Percentiles rank a stretch among this genome's conserved stretches.
These are phyloP conservation scores for Cercospora sesami DNA, from an alignment of 2,329 filamentous ascomycete species.

Conservation along the genomic window DNA sequence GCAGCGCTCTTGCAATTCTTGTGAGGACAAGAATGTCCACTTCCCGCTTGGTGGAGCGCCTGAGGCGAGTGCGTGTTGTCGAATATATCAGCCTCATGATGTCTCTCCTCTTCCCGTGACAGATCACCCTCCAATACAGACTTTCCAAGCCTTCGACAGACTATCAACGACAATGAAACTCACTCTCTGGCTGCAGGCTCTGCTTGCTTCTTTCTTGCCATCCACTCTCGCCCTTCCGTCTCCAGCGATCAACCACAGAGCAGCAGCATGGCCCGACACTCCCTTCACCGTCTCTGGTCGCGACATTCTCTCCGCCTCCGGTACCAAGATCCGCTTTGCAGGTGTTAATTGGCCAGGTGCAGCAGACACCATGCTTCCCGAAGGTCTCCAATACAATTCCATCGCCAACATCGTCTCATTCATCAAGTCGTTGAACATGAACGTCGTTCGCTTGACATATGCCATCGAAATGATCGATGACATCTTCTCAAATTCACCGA, in stretches of 20 bases:
- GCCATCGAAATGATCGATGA: conserved; percentile 64
- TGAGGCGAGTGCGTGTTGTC: not conserved
- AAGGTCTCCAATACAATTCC: conserved; percentile 63
- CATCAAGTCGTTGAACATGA: conserved; percentile 52
- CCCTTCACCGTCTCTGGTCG: conserved; percentile 29
- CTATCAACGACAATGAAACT: not conserved
- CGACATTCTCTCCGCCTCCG: conserved; percentile 39
- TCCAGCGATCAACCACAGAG: not conserved
- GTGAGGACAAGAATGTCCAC: not conserved
- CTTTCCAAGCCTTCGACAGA: not conserved
- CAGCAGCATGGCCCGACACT: conserved; percentile 22
- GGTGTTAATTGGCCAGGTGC: conserved; percentile 64
- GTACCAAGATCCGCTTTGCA: conserved; percentile 45
- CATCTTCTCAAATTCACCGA: conserved; percentile 21
- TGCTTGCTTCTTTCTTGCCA: not conserved
- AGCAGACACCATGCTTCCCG: conserved; percentile 64
- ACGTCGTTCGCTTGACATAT: conserved; percentile 58
- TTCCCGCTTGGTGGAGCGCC: not conserved
- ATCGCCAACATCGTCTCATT: conserved; percentile 56
- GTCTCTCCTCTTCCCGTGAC: not conserved
- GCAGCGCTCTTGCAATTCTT: not conserved
- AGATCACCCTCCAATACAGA: not conserved
- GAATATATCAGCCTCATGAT: not conserved
- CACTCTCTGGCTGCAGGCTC: not conserved
- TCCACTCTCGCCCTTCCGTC: not conserved